Base-by-base conservation (phyloP, 352 stramenopile genomes). In the Pythium insidiosum region DNA sequence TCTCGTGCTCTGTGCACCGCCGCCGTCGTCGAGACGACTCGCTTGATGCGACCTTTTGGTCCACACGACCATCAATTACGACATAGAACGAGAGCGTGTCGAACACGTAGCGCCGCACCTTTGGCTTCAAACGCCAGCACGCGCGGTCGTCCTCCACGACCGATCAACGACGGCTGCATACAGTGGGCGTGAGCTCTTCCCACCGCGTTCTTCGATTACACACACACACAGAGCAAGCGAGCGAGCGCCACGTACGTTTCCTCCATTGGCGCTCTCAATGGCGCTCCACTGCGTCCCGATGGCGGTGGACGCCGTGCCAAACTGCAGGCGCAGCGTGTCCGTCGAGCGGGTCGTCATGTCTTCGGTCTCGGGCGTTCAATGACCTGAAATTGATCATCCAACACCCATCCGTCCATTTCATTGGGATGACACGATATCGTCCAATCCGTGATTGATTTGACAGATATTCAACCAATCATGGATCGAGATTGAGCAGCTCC, bases 41-140 rank as follows among this genome's bases (percentile, higher is more conserved):
- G 62, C 28, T 66, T 62, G 22, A 80, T 67, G 19, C 68, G 55
- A 33, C 59, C 68, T 80, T n/a, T 0, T 24, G 26, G 24, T 21
- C 5, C 30, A 38, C 4, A 19, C 5, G 6, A 41, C 4, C 34
- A 22, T 20, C 22, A 41, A n/a, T n/a, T n/a, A n/a, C n/a, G n/a
- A n/a, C n/a, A n/a, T n/a, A n/a, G n/a, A n/a, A n/a, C n/a, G n/a
- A n/a, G n/a, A n/a, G n/a, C n/a, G n/a, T 20, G 10, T 16, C 5
- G 24, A 4, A 42, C 24, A 34, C 13, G 23, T 33, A 9, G 28
- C 9, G 9, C 28, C 28, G 28, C 28, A 61, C 74, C 72, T 79
- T 88, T 90, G 0, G 77, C 77, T 59, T 90, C 77, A 31, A 90
- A 90, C 6, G 70, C 68, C 23, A 90, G 38, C 12, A 88, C 20